Evolutionary conservation across 352 stramenopile genomes (phyloP).

Genomic region (Phytopythium delawarense): DNA sequence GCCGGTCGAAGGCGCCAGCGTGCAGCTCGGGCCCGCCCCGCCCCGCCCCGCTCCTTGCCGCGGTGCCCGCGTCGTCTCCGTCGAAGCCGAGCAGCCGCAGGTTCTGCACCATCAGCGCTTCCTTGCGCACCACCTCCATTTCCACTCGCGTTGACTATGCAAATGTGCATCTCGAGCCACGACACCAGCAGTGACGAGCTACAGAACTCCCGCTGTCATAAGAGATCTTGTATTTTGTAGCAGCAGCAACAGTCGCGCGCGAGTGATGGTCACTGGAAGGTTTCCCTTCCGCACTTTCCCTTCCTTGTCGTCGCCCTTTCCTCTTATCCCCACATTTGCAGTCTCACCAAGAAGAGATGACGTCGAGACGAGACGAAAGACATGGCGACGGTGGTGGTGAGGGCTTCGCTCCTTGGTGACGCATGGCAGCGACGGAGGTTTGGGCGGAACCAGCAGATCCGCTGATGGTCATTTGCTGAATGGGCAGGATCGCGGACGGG

Average conservation of each 20-base stretch:
- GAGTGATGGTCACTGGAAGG: conserved; percentile 4
- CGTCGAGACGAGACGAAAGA: background rate
- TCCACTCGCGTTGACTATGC: background rate
- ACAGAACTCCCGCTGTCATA: background rate
- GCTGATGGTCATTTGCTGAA: background rate
- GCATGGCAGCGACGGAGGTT: background rate
- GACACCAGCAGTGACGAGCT: background rate
- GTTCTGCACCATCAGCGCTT: conserved; percentile 43
- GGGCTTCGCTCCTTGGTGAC: background rate
- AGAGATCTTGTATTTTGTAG: background rate
- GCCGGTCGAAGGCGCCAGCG: conserved; percentile 39
- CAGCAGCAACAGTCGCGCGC: background rate
- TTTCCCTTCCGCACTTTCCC: background rate
- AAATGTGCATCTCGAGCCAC: background rate
- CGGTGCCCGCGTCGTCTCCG: background rate
- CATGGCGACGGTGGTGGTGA: background rate
- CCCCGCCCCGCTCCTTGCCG: background rate
- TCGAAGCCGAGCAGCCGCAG: conserved; percentile 36
- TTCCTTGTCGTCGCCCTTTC: background rate
- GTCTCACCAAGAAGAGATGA: background rate
- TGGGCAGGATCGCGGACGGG: background rate
- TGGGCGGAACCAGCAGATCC: background rate
- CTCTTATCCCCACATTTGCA: background rate
- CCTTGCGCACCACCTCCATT: conserved; percentile 23
- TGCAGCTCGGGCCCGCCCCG: conserved; percentile 12